Evolutionary conservation across 805 yeast genomes (phyloP).

Genomic region (Zygosaccharomyces bailii): DNA sequence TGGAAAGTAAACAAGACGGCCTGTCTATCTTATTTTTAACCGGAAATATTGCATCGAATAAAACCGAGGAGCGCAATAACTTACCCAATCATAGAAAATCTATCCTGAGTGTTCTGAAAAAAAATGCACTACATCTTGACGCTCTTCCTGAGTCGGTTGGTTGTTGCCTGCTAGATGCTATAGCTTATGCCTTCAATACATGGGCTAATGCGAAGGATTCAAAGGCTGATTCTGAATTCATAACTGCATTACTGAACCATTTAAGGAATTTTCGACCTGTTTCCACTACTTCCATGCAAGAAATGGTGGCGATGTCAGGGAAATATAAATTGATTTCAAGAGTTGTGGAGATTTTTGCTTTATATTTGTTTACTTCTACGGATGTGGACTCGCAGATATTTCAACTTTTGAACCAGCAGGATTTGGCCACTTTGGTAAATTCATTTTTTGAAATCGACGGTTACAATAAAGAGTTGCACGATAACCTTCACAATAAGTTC

Average conservation of each 20-base stretch:
- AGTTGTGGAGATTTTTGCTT: slow-evolving; percentile 71
- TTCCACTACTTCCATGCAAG: slow-evolving; percentile 13
- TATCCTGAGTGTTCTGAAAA: slow-evolving; percentile 53
- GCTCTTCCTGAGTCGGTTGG: slow-evolving; percentile 60
- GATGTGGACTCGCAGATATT: slow-evolving; percentile 42
- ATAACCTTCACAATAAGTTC: slow-evolving; percentile 45
- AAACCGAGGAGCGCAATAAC: slow-evolving; percentile 16
- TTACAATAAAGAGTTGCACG: slow-evolving; percentile 46
- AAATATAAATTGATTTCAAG: slow-evolving; percentile 59
- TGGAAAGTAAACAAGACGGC: slow-evolving; percentile 75
- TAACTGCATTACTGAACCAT: slow-evolving; percentile 37
- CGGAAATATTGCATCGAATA: slow-evolving; percentile 41
- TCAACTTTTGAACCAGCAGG: slow-evolving; percentile 39
- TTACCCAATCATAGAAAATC: slow-evolving; percentile 33
- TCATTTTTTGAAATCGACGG: slow-evolving; percentile 45
- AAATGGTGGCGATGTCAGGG: slow-evolving; percentile 44
- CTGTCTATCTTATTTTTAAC: slow-evolving; percentile 66
- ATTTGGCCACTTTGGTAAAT: slow-evolving; percentile 34
- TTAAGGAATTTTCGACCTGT: slow-evolving; percentile 35
- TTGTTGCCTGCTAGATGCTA: slow-evolving; percentile 64
- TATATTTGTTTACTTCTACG: slow-evolving; percentile 59
- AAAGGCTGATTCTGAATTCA: slow-evolving; percentile 42
- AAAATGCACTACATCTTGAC: slow-evolving; percentile 49
- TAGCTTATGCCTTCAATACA: slow-evolving; percentile 69
- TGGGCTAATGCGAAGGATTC: slow-evolving; percentile 66